Percentiles rank a stretch among this genome's conserved stretches.
These are phyloP conservation scores for Cornus controversa DNA, from an alignment of 148 eudicot genomes.

Conservation along the genomic window DNA sequence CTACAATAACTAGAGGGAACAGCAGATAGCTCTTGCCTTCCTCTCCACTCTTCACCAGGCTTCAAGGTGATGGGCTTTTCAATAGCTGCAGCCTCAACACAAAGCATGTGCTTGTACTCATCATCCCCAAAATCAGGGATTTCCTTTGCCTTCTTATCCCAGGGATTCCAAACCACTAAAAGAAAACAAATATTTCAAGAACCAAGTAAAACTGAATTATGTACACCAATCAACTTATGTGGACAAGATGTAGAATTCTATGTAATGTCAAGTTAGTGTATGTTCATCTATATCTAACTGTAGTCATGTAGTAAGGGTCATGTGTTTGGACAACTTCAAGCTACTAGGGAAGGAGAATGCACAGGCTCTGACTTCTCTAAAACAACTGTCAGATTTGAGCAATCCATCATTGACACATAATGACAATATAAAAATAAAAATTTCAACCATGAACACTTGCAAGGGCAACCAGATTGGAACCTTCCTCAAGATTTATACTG, in stretches of 20 bases:
- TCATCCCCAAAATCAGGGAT: constrained; percentile 81
- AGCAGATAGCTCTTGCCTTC: constrained; percentile 69
- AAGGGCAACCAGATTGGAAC: neutral
- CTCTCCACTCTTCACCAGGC: constrained; percentile 93
- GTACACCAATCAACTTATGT: neutral
- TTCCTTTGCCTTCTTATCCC: constrained; percentile 88
- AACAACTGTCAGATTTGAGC: neutral
- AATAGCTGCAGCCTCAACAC: constrained; percentile 84
- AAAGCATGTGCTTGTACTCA: constrained; percentile 79
- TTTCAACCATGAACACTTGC: neutral
- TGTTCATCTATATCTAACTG: too few species aligned
- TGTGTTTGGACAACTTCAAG: neutral
- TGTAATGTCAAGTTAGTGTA: neutral
- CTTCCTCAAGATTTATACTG: neutral
- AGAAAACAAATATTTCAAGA: neutral
- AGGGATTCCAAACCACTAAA: constrained; percentile 95
- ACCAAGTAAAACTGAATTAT: neutral
- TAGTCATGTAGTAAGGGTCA: too few species aligned
- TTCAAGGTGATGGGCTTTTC: constrained; percentile 80
- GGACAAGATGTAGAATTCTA: neutral
- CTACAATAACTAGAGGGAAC: constrained; percentile 87
- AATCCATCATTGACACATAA: neutral
- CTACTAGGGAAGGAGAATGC: neutral
- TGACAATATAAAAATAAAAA: neutral
- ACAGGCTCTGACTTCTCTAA: neutral